Conservation (phyloP, 2,329 filamentous ascomycete genomes). For the Chaetomiaceae sp. region DNA sequence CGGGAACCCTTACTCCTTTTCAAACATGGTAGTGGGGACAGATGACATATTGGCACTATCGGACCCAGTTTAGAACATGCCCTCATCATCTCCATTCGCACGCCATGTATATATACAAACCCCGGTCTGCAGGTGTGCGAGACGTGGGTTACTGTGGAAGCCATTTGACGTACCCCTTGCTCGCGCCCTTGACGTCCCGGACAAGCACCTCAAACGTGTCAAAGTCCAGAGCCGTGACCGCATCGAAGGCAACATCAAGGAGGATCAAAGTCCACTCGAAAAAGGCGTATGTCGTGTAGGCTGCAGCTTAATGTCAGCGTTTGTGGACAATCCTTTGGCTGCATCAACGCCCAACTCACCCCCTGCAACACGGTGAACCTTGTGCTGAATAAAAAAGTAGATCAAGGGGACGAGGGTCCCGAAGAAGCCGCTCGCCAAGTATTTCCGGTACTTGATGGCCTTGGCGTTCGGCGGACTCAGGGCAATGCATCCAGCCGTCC, state of each 20-base stretch:
- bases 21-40: constrained; percentile 48
- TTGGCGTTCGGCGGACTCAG: constrained; percentile 79
- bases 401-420: constrained; percentile 83
- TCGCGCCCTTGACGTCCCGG: constrained; percentile 81
- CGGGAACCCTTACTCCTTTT: constrained; percentile 65
- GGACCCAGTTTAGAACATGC: constrained; percentile 38
- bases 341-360: constrained; percentile 50
- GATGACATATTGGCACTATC: constrained; percentile 46
- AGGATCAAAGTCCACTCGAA: constrained; percentile 96
- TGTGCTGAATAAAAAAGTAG: constrained; percentile 98
- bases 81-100: constrained; percentile 25
- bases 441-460: constrained; percentile 85
- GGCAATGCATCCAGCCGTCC: constrained; percentile 86
- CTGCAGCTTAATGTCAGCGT: constrained; percentile 43
- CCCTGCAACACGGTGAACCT: constrained; percentile 88
- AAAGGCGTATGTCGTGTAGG: constrained; percentile 95
- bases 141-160: constrained; percentile 71
- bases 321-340: no score
- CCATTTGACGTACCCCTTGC: constrained; percentile 97
- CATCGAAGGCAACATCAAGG: constrained; percentile 94
- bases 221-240: constrained; percentile 90
- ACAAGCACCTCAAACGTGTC: constrained; percentile 80
- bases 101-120: constrained; percentile 32
- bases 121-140: constrained; percentile 8
- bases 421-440: constrained; percentile 79